Evolutionary conservation across 805 yeast genomes (phyloP).

Genomic region (Teunomyces panamensis): DNA sequence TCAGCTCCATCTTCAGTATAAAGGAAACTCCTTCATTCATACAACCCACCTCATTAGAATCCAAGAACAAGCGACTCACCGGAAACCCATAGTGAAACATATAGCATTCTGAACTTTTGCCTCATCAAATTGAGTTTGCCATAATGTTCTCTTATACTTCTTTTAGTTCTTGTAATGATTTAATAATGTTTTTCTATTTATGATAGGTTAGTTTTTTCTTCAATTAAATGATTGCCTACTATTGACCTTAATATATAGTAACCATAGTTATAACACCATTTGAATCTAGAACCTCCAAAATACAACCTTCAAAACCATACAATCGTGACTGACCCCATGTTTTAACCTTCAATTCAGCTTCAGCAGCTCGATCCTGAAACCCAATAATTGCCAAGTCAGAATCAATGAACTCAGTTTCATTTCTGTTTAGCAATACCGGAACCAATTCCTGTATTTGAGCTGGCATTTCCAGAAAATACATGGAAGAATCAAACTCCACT

Average conservation of each 20-base stretch:
- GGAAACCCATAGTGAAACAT: neutral
- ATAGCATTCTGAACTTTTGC: neutral
- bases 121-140: neutral
- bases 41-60: slow-evolving; percentile 3
- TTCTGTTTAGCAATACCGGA: slow-evolving; percentile 38
- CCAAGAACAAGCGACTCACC: neutral
- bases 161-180: neutral
- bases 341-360: slow-evolving; percentile 19
- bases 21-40: slow-evolving; percentile 6
- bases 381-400: slow-evolving; percentile 35
- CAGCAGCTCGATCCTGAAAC: slow-evolving; percentile 1
- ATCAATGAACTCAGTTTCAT: slow-evolving; percentile 38
- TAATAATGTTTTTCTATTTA: neutral
- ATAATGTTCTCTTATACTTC: neutral
- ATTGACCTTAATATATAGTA: slow-evolving; percentile 28
- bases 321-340: slow-evolving; percentile 44
- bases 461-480: slow-evolving; percentile 33
- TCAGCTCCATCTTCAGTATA: slow-evolving; percentile 27
- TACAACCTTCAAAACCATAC: slow-evolving; percentile 37
- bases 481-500: slow-evolving; percentile 19
- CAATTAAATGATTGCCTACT: neutral
- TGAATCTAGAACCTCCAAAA: slow-evolving; percentile 43
- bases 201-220: no score
- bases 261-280: slow-evolving; percentile 34
- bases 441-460: slow-evolving; percentile 12